Base-by-base conservation (phyloP, 768 basidiomycete species). In the Pulveroboletus sp. region DNA sequence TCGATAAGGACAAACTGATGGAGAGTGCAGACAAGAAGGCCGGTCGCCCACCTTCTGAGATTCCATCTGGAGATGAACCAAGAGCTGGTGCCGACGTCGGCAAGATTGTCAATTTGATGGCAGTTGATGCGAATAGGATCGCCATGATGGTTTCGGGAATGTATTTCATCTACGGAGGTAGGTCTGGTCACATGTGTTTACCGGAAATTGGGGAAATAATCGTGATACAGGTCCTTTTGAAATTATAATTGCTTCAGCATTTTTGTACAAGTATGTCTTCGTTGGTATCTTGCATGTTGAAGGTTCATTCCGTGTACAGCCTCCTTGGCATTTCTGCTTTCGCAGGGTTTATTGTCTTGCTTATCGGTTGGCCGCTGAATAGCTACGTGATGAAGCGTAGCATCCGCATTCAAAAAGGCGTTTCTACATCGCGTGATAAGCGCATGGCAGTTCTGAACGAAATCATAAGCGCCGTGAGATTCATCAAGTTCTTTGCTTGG, bases 21-120 rank as follows among this genome's bases (percentile, higher is more conserved):
- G 60, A 61, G 4, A 58, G 56, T 8, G 60, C 58, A 6, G 58
- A 56, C 17, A 64, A 53, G 27, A 63, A 57, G 30, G 53, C 57
- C 8, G 63, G 60, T 15, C 5, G 46, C 24, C 14, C 44, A 4
- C 36, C 51, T 8, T 49, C 57, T 5, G 42, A 76, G 69, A 60
- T 66, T 43, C 31, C 60, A 14, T 50, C 58, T 38, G 62, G 54
- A 46, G 70, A 71, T 51, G 73, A 88, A 28, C 79, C 83, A 1
- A 84, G 80, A 57, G 78, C 84, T 1, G 87, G 89, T 14, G 93
- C 93, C 8, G 88, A 92, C 63, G 76, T 88, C 11, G 93, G 93
- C 11, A 93, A 93, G 65, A 89, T 94, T 46, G 89, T 93, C 47
- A 90, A 91, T 56, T 69, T 93, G 32, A 94, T 94, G 90, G 82